Conservation (phyloP, 257 asterid genomes). For the Salvia rosmarinus region DNA sequence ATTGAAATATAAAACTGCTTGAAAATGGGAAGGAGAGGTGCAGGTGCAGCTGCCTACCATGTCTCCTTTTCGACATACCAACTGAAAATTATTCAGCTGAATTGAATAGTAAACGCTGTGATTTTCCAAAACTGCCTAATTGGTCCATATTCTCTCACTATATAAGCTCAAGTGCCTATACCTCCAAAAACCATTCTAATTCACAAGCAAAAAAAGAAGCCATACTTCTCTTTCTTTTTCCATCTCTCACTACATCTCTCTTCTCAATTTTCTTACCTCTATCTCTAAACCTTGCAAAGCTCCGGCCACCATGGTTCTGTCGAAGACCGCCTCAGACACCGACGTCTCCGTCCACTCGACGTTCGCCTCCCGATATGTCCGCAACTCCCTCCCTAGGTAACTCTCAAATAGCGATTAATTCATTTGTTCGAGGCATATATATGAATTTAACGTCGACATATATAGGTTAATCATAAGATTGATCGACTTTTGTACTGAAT, state of each 20-base stretch:
- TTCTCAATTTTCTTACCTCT: not conserved
- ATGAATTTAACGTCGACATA: too few species aligned
- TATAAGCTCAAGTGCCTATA: not conserved
- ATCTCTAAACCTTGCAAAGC: not conserved
- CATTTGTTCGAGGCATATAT: too few species aligned
- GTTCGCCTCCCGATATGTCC: conserved; percentile 86
- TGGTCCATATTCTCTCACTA: conserved; percentile 6
- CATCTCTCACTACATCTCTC: too few species aligned
- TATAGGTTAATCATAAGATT: too few species aligned
- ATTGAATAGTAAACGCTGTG: conserved; percentile 30
- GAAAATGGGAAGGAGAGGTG: not conserved
- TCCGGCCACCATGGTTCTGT: conserved; percentile 61
- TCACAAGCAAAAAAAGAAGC: not conserved
- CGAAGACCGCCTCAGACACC: conserved; percentile 56
- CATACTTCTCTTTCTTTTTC: not conserved
- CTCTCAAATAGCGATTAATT: not conserved
- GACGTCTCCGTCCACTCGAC: conserved; percentile 76
- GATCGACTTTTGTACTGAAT: too few species aligned
- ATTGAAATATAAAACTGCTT: not conserved
- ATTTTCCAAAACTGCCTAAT: not conserved
- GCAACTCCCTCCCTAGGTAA: conserved; percentile 74
- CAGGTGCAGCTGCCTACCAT: conserved; percentile 22
- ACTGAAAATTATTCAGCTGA: not conserved
- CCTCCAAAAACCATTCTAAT: conserved; percentile 27
- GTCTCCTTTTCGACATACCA: conserved; percentile 16